Evolutionary conservation across 1,284 basidiomycete species (phyloP).

Genomic region (Tylopilus orsonianus): DNA sequence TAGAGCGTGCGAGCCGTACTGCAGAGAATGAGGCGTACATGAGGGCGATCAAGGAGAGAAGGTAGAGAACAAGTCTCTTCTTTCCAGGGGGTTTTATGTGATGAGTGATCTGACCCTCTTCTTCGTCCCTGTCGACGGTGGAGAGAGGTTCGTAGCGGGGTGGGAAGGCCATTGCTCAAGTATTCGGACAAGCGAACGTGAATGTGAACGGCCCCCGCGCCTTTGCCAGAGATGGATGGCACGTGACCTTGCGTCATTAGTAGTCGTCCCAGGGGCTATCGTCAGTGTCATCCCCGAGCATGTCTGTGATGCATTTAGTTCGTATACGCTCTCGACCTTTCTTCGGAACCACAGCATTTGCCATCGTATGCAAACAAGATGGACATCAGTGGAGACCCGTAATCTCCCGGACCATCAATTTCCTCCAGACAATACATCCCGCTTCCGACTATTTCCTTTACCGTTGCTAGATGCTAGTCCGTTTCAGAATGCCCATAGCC

Average conservation of each 20-base stretch:
- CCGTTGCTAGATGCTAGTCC: too few relatives aligned
- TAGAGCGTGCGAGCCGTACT: constrained; percentile 20
- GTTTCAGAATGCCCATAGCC: too few relatives aligned
- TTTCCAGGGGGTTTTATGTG: constrained; percentile 9
- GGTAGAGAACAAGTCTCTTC: constrained; percentile 19
- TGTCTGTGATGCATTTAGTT: too few relatives aligned
- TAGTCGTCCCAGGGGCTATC: too few relatives aligned
- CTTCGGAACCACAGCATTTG: too few relatives aligned
- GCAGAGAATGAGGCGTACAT: constrained; percentile 18
- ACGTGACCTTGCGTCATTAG: constrained; percentile 11
- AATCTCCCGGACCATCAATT: too few relatives aligned
- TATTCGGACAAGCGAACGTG: background rate
- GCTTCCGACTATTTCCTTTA: too few relatives aligned
- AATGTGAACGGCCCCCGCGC: background rate
- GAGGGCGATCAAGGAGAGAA: constrained; percentile 12
- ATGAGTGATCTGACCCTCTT: background rate
- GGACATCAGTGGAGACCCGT: too few relatives aligned
- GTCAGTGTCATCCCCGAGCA: too few relatives aligned
- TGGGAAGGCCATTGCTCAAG: constrained; percentile 24
- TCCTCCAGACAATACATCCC: too few relatives aligned
- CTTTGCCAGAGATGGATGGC: background rate
- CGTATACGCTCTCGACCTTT: too few relatives aligned
- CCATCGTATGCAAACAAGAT: too few relatives aligned
- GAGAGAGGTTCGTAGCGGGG: constrained; percentile 26
- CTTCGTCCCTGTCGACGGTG: constrained; percentile 17